phyloP scores from a whole-genome alignment of 2,329 filamentous ascomycete species.

The Arthroderma sp. region DNA sequence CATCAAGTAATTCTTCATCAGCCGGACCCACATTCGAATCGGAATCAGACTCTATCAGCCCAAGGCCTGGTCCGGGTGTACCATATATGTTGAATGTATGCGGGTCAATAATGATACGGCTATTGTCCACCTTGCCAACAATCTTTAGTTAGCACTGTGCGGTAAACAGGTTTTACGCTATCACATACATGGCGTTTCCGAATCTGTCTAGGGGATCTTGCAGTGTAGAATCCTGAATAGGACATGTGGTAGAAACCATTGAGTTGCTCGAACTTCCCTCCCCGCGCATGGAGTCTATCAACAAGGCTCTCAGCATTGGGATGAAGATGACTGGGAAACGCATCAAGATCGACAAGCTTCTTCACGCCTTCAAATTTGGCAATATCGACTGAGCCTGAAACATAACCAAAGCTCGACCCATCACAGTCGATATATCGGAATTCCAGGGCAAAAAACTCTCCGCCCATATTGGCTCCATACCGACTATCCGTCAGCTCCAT shows the following conservation, averaged over 20 bases:
- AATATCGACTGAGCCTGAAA: neutral
- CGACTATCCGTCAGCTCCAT: neutral
- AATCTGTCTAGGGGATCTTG: neutral
- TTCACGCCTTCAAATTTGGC: neutral
- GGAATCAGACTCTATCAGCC: neutral
- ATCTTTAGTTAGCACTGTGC: neutral
- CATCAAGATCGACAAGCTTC: neutral
- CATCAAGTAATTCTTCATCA: neutral
- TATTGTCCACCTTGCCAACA: neutral
- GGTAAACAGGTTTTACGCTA: neutral
- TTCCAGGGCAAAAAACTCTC: neutral
- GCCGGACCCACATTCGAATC: neutral
- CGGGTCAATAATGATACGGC: neutral
- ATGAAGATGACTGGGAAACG: neutral
- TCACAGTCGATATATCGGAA: neutral
- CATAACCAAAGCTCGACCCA: neutral
- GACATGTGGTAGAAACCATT: neutral
- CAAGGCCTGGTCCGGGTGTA: neutral
- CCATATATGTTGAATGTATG: neutral
- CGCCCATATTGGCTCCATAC: neutral
- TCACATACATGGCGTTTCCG: neutral
- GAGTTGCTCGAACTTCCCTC: neutral
- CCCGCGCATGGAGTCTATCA: neutral
- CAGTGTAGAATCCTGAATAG: neutral
- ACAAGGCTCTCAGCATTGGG: neutral